phyloP scores from a whole-genome alignment of 768 basidiomycete genomes.

The Rhodotorula paludigena region DNA sequence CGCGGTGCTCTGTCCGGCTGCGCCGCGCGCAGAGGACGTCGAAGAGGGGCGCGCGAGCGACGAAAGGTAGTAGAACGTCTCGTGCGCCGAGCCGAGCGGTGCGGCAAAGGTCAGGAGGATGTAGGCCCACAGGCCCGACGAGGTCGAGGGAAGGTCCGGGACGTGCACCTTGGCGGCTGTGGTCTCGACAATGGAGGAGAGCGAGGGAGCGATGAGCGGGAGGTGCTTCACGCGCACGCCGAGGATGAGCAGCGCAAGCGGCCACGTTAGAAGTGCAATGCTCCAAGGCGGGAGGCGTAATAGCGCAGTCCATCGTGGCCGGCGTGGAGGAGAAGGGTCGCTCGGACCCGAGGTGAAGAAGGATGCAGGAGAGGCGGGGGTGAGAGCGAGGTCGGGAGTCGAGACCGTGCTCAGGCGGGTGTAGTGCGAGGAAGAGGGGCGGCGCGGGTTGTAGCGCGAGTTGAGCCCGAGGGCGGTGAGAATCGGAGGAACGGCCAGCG shows the following conservation, averaged over 20 bases:
- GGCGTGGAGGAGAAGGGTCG: neutral
- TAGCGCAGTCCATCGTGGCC: slow-evolving; percentile 20
- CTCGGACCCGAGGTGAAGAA: neutral
- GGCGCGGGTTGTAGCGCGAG: neutral
- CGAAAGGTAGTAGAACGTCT: slow-evolving; percentile 37
- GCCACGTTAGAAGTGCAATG: slow-evolving; percentile 35
- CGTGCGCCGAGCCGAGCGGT: slow-evolving; percentile 19
- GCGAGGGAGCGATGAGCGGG: neutral
- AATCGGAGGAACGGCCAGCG: slow-evolving; percentile 17
- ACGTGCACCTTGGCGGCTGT: neutral
- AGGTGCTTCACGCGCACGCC: slow-evolving; percentile 34
- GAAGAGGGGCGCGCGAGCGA: slow-evolving; percentile 25
- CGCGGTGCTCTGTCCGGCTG: neutral
- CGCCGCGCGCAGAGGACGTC: slow-evolving; percentile 1
- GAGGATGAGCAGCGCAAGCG: slow-evolving; percentile 40
- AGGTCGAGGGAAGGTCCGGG: neutral
- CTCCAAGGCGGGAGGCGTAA: slow-evolving; percentile 7
- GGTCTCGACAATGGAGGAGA: neutral
- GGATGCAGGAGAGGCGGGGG: neutral
- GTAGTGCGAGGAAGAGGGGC: neutral
- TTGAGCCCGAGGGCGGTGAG: slow-evolving; percentile 11
- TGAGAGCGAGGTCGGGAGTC: neutral
- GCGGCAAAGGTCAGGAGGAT: slow-evolving; percentile 38
- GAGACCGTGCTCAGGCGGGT: slow-evolving; percentile 13
- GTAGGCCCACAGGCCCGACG: slow-evolving; percentile 33